Evolutionary conservation across 345 rosid genomes (phyloP).

Genomic region (Eucalyptus marginata): DNA sequence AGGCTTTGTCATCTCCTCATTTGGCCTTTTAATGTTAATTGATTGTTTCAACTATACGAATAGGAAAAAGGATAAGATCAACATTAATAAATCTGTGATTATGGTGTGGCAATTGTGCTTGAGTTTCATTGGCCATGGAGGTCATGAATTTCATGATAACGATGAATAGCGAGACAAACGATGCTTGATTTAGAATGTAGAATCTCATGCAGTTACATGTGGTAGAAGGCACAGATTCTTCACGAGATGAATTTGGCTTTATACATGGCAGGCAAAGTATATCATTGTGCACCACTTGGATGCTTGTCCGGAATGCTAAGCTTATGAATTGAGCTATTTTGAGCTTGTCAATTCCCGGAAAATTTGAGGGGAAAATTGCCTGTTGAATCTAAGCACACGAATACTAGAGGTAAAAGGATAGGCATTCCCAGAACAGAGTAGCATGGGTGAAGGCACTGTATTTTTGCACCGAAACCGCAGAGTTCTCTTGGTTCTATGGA

Average conservation of each 20-base stretch:
- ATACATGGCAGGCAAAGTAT: not conserved
- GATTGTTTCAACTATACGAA: not conserved
- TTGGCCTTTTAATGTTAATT: not conserved
- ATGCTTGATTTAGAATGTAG: not conserved
- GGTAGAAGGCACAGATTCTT: not conserved
- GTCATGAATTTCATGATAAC: not conserved
- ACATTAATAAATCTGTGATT: not conserved
- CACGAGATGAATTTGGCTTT: not conserved
- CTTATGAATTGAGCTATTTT: not conserved
- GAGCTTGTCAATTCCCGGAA: not conserved
- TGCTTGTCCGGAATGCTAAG: not conserved
- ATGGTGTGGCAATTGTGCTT: not conserved
- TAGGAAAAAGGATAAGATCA: not conserved
- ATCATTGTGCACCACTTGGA: not conserved
- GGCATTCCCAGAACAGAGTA: not conserved
- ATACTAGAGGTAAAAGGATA: not conserved
- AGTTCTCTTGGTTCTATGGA: fast-evolving
- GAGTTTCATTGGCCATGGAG: not conserved
- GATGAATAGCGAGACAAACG: not conserved
- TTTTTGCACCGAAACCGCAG: fast-evolving
- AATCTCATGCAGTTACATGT: not conserved
- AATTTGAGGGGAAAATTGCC: not conserved
- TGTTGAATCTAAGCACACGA: fast-evolving
- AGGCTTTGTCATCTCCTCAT: not conserved
- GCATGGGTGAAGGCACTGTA: not conserved